Conservation (phyloP, 352 stramenopile species). For the Pythium brassicae region DNA sequence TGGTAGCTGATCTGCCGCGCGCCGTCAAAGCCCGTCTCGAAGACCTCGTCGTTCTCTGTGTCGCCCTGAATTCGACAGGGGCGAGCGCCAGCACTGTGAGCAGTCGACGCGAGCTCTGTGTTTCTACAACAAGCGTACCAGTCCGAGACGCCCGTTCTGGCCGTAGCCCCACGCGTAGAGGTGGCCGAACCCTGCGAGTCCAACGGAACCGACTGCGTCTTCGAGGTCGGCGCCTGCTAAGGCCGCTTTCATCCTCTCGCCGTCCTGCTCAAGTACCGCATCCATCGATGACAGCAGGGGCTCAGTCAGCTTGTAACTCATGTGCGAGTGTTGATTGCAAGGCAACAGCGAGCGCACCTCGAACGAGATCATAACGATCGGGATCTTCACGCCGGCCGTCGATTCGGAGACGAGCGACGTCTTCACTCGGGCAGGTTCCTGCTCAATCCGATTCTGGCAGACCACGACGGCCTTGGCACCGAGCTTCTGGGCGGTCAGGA, state of each 20-base stretch:
- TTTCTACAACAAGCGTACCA: slow-evolving; percentile 22
- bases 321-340: no score
- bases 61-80: slow-evolving; percentile 36
- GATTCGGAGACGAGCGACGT: neutral
- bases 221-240: slow-evolving; percentile 39
- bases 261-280: slow-evolving; percentile 16
- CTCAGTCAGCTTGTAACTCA: no score
- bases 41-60: slow-evolving; percentile 61
- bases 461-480: slow-evolving; percentile 66
- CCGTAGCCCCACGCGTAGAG: slow-evolving; percentile 72
- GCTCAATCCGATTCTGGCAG: slow-evolving; percentile 48
- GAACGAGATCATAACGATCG: slow-evolving; percentile 54
- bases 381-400: slow-evolving; percentile 53
- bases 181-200: slow-evolving; percentile 30
- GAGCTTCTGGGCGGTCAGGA: slow-evolving; percentile 53
- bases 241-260: slow-evolving; percentile 37
- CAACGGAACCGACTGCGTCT: slow-evolving; percentile 41
- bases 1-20: slow-evolving; percentile 66
- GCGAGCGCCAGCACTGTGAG: neutral
- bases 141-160: slow-evolving; percentile 55
- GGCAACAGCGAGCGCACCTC: slow-evolving; percentile 17
- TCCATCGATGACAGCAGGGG: neutral
- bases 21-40: slow-evolving; percentile 62
- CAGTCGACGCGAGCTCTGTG: neutral
- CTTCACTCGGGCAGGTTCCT: slow-evolving; percentile 37